Conservation (phyloP, 371 early-diverging fungal genomes). For the Mortierella sp. region DNA sequence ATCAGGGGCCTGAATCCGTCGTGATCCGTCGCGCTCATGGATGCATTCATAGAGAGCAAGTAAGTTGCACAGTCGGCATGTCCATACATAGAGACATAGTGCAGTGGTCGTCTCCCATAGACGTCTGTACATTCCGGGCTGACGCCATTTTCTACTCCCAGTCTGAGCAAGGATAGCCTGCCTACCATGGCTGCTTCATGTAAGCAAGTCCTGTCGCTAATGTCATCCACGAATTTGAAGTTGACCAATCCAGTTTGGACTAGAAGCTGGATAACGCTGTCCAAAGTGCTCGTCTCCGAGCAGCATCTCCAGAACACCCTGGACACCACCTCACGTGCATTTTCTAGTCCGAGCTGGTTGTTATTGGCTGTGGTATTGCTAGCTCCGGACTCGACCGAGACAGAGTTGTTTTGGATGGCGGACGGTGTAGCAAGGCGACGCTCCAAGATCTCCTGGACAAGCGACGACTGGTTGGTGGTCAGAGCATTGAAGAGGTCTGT, state of each 20-base stretch:
- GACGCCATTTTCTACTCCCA: conserved; percentile 64
- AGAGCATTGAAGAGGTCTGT: conserved; percentile 53
- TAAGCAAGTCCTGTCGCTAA: conserved; percentile 87
- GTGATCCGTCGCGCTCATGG: conserved; percentile 79
- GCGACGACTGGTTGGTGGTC: conserved; percentile 58
- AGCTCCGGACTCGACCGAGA: not conserved
- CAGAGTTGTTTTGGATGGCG: conserved; percentile 10
- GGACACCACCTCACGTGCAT: conserved; percentile 65
- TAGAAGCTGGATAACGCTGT: conserved; percentile 65
- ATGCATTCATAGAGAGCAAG: conserved; percentile 69
- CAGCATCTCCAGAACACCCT: conserved; percentile 89
- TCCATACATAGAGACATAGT: conserved; percentile 94
- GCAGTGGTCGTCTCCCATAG: conserved; percentile 89
- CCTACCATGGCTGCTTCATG: conserved; percentile 92
- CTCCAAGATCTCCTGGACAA: conserved; percentile 70
- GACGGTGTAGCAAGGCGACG: conserved; percentile 51
- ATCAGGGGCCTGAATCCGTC: conserved; percentile 90
- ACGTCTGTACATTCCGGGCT: conserved; percentile 79
- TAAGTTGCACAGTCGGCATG: conserved; percentile 74
- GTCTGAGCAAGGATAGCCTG: conserved; percentile 66
- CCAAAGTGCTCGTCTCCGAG: conserved; percentile 68
- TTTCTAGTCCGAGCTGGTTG: conserved; percentile 11
- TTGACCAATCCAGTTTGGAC: conserved; percentile 73
- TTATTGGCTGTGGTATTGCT: not conserved
- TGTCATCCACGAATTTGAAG: conserved; percentile 87